Base-by-base conservation (phyloP, 2,329 filamentous ascomycete genomes). In the Penicillium sp. region DNA sequence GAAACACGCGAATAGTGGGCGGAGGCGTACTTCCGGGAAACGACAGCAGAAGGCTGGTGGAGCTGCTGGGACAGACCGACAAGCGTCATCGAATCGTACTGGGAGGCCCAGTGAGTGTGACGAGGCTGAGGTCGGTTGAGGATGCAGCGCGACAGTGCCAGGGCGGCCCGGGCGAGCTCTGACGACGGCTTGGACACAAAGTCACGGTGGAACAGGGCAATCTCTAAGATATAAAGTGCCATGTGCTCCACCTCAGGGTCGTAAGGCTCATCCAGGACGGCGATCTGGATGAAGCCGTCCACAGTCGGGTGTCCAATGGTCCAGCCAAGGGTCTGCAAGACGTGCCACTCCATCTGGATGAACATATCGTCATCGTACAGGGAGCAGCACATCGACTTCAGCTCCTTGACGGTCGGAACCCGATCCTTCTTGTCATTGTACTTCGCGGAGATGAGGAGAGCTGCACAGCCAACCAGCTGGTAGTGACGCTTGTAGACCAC, bases 361-460 rank as follows among this genome's bases (percentile, higher is more conserved):
- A 99, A 99, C 94, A 99, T 99, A 78, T 96, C 93, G 48, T 96
- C 92, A 69, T 99, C 94, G 77, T 99, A 99, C 37, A 97, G 84
- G 35, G 90, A 92, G 78, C 94, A 97, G 83, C 94, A 99, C 94
- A 99, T 97, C 65, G 93, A 95, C 83, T 96, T 96, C 62, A 99
- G 82, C 74, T 99, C 94, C 72, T 91, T 87, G 72, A 99, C 95
- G 62, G 95, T 94, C 4, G 94, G 94, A n/a, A 99, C 94, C 49
- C 92, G 87, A 71, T 99, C 94, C 81, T 99, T 99, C 81, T 94
- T 93, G 78, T 99, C 94, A 55, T 93, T 93, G 72, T 97, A 99
- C 82, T 99, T 99, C 76, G 94, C 90, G 63, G 94, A 93, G 69
- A 99, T 97, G 62, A 99, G 85, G 50, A 99, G 85, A 29, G 94